Evolutionary conservation across 805 yeast species (phyloP), one percentile per base, ranked within the genome.

Genomic region (Wickerhamomyces mucosus): DNA sequence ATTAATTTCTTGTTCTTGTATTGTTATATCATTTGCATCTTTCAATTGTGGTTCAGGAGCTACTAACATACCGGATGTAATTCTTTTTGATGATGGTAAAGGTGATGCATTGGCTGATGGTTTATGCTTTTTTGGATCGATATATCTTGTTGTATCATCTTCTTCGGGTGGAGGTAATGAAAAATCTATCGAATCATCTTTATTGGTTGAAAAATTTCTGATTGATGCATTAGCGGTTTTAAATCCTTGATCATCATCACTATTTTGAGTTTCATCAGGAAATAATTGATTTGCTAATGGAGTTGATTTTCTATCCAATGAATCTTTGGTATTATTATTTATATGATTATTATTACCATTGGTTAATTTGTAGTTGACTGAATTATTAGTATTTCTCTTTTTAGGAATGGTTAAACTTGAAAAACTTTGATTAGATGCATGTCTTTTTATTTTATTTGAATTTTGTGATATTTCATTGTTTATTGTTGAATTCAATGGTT

Each of bases 1-100:
- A 35, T 43, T 45, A 28, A 41, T 45, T 33, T 47, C 64, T 49
- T 38, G 64, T 11, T 65, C 66, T 31, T 60, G 62, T 16, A 50
- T 45, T 13, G 62, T 45, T 26, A 53, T 55, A 26, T 53, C 59
- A 35, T 58, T 64, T 9, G 61, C 54, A 34, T 60, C 67, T 15
- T 58, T 50, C 32, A 62, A 45, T 40, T 53, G 59, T 15, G 67
- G 67, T 38, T 62, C 67, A 3, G 69, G 69, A 16, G 58, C 61
- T 11, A 60, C 46, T 15, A 63, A 43, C 62, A 59, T 62, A 11
- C 68, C 68, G 2, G 67, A 61, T 2, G 65, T 58, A 28, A 61
- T 60, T 45, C 68, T 55, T 30, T 58, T 49, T 7, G 53, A 43
- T 2, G 51, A 43, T 8, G 55, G 47, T 10, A 41, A 33, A 8